Evolutionary conservation across 352 stramenopile species (phyloP).

Genomic region (Pythium periplocum): DNA sequence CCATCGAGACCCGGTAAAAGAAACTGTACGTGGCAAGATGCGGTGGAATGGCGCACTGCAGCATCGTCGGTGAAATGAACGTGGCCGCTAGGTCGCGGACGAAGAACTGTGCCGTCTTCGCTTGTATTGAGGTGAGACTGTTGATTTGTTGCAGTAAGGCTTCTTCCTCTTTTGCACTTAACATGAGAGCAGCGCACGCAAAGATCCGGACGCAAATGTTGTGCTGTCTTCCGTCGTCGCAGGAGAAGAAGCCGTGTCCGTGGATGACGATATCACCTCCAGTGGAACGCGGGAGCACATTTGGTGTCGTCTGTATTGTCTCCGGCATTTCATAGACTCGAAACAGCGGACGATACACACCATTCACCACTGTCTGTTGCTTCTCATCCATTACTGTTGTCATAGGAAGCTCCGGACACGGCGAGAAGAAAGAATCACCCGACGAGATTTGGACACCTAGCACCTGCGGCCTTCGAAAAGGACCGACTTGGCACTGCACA

Average conservation of each 20-base stretch:
- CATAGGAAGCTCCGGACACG: conserved; percentile 3
- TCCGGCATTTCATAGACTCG: conserved; percentile 39
- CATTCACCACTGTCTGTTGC: neutral
- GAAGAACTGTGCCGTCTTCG: conserved; percentile 31
- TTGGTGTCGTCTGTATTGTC: conserved; percentile 33
- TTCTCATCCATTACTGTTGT: too few relatives aligned
- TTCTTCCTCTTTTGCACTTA: neutral
- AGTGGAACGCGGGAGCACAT: conserved; percentile 46
- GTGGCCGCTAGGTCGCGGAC: conserved; percentile 32
- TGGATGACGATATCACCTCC: conserved; percentile 44
- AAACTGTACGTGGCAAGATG: conserved; percentile 54
- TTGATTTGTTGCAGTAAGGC: conserved; percentile 29
- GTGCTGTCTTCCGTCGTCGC: conserved; percentile 7
- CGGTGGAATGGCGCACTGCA: conserved; percentile 38
- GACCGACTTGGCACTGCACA: conserved; percentile 27
- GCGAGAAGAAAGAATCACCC: conserved; percentile 47
- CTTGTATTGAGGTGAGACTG: conserved; percentile 17
- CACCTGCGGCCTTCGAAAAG: conserved; percentile 24
- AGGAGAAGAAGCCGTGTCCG: conserved; percentile 41
- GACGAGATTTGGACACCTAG: conserved; percentile 61
- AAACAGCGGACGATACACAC: conserved; percentile 19
- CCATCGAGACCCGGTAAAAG: conserved; percentile 59
- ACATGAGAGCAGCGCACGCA: conserved; percentile 11
- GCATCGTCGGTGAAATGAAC: conserved; percentile 31
- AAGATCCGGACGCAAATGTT: conserved; percentile 44